Base-by-base conservation (phyloP, 2,329 filamentous ascomycete genomes). In the Botryotinia globosa region DNA sequence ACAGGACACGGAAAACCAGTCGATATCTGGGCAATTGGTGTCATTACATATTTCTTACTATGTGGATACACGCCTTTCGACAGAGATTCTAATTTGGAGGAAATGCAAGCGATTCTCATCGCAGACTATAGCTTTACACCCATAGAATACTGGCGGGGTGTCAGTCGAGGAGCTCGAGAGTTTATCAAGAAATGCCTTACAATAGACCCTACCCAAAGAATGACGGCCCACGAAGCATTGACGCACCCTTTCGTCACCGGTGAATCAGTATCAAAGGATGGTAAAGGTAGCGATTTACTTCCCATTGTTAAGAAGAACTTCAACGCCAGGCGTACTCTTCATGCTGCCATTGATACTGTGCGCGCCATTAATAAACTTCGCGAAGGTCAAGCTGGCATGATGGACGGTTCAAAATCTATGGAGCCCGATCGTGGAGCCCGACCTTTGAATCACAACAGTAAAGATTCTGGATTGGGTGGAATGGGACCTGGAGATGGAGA, bases 51-150 rank as follows among this genome's bases (percentile, higher is more conserved):
- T 85, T 99, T 99, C 85, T 86, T 99, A 44, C 90, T 99, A 68
- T 98, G 96, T 83, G 96, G 96, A 73, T 98, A 98, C 84, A 99
- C 96, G 0, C 96, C 96, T 20, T 99, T 99, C 82, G 96, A 99
- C 83, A 92, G 96, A 72, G 96, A 98, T 82, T 95, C 91, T 78
- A 97, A 99, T 83, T 91, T 98, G 80, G 96, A 99, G 85, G 96
- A 99, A 85, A 98, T 99, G 95, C 95, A 98, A 85, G 96, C 96
- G 78, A 99, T 99, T 81, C 89, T 98, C 72, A 92, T 94, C 75
- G 96, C 96, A 74, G 95, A 98, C 84, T 99, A 98, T 85, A 92
- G 90, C 80, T 99, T 98, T 83, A 95, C 93, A 6, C 96, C 96
- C 1, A 84, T 93, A 74, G 95, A 98, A 81, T 98, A 98, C 86